Evolutionary conservation across 495 filamentous ascomycete genomes (phyloP).

Genomic region (Aspergillus bertholletiae): DNA sequence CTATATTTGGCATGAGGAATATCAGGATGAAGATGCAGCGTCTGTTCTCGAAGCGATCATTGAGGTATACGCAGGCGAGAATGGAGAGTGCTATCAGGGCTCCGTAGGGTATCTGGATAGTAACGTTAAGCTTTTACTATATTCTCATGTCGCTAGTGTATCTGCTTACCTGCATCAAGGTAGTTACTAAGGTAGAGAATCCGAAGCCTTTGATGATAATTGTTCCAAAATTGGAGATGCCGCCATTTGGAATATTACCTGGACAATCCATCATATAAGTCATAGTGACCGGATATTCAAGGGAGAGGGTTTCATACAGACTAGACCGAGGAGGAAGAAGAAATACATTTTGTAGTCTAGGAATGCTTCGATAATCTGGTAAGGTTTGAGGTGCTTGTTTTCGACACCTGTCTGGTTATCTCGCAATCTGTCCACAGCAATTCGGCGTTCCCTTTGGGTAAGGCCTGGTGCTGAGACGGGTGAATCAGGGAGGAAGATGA

Average conservation of each 20-base stretch:
- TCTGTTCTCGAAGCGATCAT: conserved; percentile 54
- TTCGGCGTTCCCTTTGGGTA: conserved; percentile 49
- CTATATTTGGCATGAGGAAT: conserved; percentile 53
- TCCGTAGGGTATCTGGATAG: conserved; percentile 55
- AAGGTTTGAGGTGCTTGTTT: conserved; percentile 57
- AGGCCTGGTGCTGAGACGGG: conserved; percentile 60
- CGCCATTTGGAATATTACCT: conserved; percentile 46
- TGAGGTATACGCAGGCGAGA: conserved; percentile 53
- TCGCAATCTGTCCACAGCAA: conserved; percentile 57
- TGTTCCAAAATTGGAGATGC: conserved; percentile 58
- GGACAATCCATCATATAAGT: neutral
- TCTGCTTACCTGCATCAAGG: conserved; percentile 38
- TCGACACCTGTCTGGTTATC: conserved; percentile 65
- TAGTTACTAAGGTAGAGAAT: conserved; percentile 50
- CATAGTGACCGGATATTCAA: neutral
- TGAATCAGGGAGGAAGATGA: conserved; percentile 60
- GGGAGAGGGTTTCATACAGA: conserved; percentile 22
- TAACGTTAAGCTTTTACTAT: neutral
- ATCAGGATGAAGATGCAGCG: conserved; percentile 52
- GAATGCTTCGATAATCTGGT: conserved; percentile 56
- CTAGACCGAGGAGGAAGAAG: conserved; percentile 53
- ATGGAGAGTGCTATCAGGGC: conserved; percentile 55
- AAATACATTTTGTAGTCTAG: conserved; percentile 61
- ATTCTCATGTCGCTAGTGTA: neutral
- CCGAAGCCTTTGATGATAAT: conserved; percentile 62